Evolutionary conservation across 768 basidiomycete species (phyloP).

Genomic region (Mycena sanguinolenta): DNA sequence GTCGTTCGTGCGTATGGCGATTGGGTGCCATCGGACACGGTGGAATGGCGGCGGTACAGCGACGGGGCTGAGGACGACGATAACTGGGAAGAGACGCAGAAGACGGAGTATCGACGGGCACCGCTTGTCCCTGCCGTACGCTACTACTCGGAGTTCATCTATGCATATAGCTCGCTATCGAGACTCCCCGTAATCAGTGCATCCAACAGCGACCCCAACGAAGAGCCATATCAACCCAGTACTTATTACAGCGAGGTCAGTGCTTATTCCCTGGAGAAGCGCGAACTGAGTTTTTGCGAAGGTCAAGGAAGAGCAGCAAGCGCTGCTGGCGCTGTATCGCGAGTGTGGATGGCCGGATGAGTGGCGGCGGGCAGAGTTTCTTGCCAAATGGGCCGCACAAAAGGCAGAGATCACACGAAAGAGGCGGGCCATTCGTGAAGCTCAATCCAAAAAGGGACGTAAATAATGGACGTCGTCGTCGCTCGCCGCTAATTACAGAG

Average conservation of each 20-base stretch:
- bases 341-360: constrained; percentile 29
- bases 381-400: neutral
- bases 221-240: neutral
- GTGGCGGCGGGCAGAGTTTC: constrained; percentile 15
- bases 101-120: constrained; percentile 24
- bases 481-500: no score
- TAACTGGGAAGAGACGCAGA: neutral
- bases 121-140: constrained; percentile 18
- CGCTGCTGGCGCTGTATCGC: constrained; percentile 8
- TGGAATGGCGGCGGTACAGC: constrained; percentile 24
- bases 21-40: neutral
- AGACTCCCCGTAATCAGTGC: constrained; percentile 14
- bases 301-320: neutral
- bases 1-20: no score
- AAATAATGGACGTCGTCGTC: no score
- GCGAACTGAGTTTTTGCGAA: neutral
- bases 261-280: no score
- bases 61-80: neutral
- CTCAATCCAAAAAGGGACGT: no score
- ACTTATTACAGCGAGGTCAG: neutral
- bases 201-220: constrained; percentile 11
- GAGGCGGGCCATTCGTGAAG: no score
- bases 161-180: constrained; percentile 24
- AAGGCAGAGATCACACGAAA: no score
- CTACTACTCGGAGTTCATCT: constrained; percentile 24